phyloP scores from a whole-genome alignment of 495 filamentous ascomycete genomes.

The Letharia lupina region DNA sequence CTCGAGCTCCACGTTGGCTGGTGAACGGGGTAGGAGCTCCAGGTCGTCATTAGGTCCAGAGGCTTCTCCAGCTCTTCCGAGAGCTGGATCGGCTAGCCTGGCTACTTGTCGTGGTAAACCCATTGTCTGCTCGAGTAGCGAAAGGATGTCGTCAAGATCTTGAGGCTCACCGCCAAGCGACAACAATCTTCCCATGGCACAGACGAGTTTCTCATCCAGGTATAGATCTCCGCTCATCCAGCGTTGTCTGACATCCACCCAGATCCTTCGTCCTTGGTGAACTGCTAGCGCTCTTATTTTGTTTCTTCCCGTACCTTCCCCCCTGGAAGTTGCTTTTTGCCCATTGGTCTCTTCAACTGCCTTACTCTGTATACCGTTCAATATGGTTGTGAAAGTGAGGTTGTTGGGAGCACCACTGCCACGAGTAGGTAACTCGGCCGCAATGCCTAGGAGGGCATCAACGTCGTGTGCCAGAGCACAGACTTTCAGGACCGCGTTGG shows the following conservation, averaged over 20 bases:
- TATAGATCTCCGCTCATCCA: slow-evolving; percentile 61
- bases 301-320: slow-evolving; percentile 26
- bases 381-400: slow-evolving; percentile 68
- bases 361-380: slow-evolving; percentile 56
- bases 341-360: slow-evolving; percentile 26
- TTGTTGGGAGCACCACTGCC: slow-evolving; percentile 54
- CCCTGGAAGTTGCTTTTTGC: slow-evolving; percentile 22
- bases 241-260: slow-evolving; percentile 65
- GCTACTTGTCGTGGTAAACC: slow-evolving; percentile 42
- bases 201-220: slow-evolving; percentile 66
- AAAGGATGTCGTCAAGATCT: slow-evolving; percentile 60
- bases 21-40: not conserved
- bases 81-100: slow-evolving; percentile 8
- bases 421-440: slow-evolving; percentile 52
- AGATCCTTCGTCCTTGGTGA: slow-evolving; percentile 58
- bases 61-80: not conserved
- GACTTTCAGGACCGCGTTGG: slow-evolving; percentile 75
- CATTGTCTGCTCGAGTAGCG: slow-evolving; percentile 70
- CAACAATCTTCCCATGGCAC: slow-evolving; percentile 67
- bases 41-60: not conserved
- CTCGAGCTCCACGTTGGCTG: slow-evolving; percentile 5
- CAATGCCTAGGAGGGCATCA: slow-evolving; percentile 66
- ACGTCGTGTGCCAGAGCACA: slow-evolving; percentile 62
- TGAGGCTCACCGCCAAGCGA: slow-evolving; percentile 47
- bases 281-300: slow-evolving; percentile 34